Base-by-base conservation (phyloP, 2,329 filamentous ascomycete species). In the Lachnellula suecica region DNA sequence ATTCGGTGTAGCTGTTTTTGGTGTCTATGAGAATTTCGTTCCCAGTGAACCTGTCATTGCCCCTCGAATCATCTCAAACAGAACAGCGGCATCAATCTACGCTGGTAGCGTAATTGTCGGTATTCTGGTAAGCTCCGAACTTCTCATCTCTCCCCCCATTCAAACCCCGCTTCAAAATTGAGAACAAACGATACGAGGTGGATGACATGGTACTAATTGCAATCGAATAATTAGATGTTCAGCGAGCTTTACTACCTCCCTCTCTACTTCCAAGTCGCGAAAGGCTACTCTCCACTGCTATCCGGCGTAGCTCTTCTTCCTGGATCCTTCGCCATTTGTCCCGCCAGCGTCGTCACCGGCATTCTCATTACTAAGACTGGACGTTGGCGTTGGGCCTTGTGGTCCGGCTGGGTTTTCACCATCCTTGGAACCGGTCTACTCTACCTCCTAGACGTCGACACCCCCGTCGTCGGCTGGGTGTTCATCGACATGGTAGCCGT, bases 271-370 rank as follows among this genome's bases (percentile, higher is more conserved):
- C 68, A 75, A 54, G 72, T 66, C 22, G 77, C 81, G 47, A 77
- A 80, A 59, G 71, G 72, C 35, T 78, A 76, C 60, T 70, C 68
- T 0, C 75, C 79, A 5, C 71, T 82, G 46, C 67, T 75, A 25
- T 71, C 78, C 0, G 79, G 79, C 15, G 71, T 84, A 1, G 79
- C 77, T 22, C 65, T 77, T 23, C 78, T 85, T 51, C 81, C 82
- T 0, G 72, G 80, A 52, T 80, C 79, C 0, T 79, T 86, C 57
- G 84, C 81, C 1, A 78, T 87, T 8, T 82, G 82, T 0, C 82
- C 84, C 0, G 74, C 79, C 31, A 77, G 78, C 4, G 71, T 83
- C 40, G 63, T 78, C 0, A 75, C 78, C 3, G 83, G 82, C 17
- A 62, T 79, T 77, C 17, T 46, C 6, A 45, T 51, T 20, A 45